Conservation (phyloP, 2,329 filamentous ascomycete species). For the Paracamarosporium sp. region DNA sequence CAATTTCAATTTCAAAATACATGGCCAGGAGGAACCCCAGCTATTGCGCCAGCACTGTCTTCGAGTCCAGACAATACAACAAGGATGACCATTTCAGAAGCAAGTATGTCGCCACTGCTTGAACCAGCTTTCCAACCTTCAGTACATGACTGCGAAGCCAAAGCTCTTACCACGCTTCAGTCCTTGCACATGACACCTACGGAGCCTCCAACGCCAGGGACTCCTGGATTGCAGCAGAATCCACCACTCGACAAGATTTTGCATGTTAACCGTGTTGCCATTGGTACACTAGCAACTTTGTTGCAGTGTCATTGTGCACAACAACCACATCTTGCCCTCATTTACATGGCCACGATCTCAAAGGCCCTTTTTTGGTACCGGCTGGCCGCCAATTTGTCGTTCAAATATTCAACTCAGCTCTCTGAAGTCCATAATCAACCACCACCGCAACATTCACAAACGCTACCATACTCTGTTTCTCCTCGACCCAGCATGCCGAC, state of each 20-base stretch:
- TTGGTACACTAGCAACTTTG: not conserved
- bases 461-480: not conserved
- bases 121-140: not conserved
- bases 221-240: not conserved
- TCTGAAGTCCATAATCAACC: not conserved
- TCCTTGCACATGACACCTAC: not conserved
- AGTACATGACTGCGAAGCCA: conserved; percentile 8
- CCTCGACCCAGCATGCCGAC: not conserved
- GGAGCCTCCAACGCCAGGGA: not conserved
- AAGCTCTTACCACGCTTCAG: not conserved
- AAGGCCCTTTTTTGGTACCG: conserved; percentile 7
- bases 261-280: not conserved
- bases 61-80: not conserved
- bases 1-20: not conserved
- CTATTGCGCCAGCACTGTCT: not conserved
- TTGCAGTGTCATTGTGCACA: conserved; percentile 6
- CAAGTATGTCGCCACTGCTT: not conserved
- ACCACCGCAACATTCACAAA: not conserved
- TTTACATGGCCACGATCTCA: conserved; percentile 1
- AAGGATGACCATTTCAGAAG: not conserved
- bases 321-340: conserved; percentile 1
- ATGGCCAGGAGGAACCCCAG: not conserved
- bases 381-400: not conserved
- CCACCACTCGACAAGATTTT: conserved; percentile 4
- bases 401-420: not conserved